These are phyloP conservation scores for Acanthamoeba royreba DNA, from an alignment of 208 protist species.

Conservation along the genomic window DNA sequence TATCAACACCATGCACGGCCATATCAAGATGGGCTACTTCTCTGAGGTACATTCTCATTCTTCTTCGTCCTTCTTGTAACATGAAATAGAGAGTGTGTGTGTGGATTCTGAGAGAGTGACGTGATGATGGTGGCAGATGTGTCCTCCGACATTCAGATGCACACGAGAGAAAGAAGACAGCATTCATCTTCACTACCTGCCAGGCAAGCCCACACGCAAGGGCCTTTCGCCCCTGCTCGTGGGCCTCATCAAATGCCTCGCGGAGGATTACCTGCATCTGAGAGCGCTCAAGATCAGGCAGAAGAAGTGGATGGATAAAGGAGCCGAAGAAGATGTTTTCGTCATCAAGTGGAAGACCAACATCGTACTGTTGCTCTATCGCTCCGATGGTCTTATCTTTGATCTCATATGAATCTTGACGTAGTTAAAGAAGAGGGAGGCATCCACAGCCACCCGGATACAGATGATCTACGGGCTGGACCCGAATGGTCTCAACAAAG, in stretches of 20 bases:
- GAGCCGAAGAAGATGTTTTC: not conserved
- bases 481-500: not conserved
- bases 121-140: not conserved
- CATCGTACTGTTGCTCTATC: not conserved
- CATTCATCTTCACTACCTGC: not conserved
- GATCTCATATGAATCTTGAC: not conserved
- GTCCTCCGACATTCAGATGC: not conserved
- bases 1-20: slow-evolving; percentile 50
- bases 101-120: not conserved
- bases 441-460: not conserved
- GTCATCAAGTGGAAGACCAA: not conserved
- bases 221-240: not conserved
- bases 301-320: slow-evolving; percentile 40
- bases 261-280: not conserved
- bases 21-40: slow-evolving; percentile 30
- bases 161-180: not conserved
- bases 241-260: slow-evolving; percentile 31
- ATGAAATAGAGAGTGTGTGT: not conserved
- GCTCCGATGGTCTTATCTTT: not conserved
- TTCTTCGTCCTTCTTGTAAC: not conserved
- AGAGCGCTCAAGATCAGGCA: not conserved
- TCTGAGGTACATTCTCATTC: not conserved
- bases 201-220: not conserved
- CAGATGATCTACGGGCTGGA: not conserved
- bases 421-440: not conserved